Evolutionary conservation across 495 filamentous ascomycete species (phyloP).

Genomic region (Annulohypoxylon moriforme): DNA sequence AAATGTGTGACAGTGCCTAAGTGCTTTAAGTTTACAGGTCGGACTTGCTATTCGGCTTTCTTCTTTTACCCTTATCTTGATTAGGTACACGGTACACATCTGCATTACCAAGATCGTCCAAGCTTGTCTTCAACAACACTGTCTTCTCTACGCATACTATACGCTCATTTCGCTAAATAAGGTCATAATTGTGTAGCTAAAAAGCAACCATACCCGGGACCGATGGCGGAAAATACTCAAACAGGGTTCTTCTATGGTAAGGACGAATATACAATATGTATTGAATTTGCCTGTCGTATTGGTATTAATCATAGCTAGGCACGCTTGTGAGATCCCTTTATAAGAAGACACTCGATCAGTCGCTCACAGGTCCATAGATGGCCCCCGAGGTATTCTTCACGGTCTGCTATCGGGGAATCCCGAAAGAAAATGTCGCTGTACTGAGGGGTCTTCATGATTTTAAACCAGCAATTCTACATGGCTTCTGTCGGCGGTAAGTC

Average conservation of each 20-base stretch:
- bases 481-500: conserved; percentile 76
- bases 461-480: conserved; percentile 79
- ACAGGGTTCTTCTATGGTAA: conserved; percentile 75
- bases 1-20: not conserved
- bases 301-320: conserved; percentile 46
- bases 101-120: not conserved
- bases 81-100: not conserved
- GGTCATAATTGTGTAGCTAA: not conserved
- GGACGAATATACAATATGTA: conserved; percentile 1
- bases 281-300: not conserved
- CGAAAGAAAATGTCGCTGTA: conserved; percentile 55
- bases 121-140: not conserved
- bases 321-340: conserved; percentile 44
- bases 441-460: conserved; percentile 67
- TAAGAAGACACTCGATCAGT: not conserved
- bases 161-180: not conserved
- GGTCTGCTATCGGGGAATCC: conserved; percentile 73
- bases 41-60: not conserved
- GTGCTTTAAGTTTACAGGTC: conserved; percentile 2
- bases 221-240: conserved; percentile 48
- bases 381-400: conserved; percentile 82
- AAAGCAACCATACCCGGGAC: not conserved
- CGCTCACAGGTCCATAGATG: conserved; percentile 70
- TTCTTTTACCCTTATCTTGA: not conserved
- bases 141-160: not conserved